Conservation (phyloP, 768 basidiomycete species). For the Trametes maxima region DNA sequence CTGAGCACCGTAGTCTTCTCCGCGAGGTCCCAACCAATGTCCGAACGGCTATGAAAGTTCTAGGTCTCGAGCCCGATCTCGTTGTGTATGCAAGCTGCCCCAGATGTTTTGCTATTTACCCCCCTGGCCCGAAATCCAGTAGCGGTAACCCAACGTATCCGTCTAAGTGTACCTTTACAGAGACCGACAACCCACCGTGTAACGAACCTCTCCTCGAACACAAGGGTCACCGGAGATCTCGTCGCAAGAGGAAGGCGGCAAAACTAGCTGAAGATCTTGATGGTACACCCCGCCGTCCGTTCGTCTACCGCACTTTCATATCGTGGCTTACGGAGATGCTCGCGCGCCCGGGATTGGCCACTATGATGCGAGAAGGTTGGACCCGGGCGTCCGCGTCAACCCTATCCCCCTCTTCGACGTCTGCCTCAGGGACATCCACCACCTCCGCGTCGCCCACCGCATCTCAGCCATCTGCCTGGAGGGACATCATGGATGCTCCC, state of each 20-base stretch:
- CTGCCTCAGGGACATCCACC: too few relatives aligned
- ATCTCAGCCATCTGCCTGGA: not conserved
- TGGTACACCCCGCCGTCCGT: not conserved
- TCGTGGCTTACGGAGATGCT: constrained; percentile 22
- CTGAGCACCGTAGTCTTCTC: not conserved
- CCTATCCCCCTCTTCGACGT: too few relatives aligned
- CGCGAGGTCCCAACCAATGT: constrained; percentile 3
- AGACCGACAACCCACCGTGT: constrained; percentile 4
- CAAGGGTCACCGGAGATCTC: not conserved
- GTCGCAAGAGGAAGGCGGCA: not conserved
- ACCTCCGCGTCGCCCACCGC: too few relatives aligned
- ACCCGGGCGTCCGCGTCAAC: too few relatives aligned
- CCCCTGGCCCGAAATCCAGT: not conserved
- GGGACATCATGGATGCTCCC: constrained; percentile 19
- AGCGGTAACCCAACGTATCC: constrained; percentile 6
- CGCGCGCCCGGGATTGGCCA: constrained; percentile 16
- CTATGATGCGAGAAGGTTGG: not conserved
- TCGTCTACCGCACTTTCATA: constrained; percentile 7
- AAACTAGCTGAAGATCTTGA: too few relatives aligned
- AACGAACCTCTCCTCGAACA: not conserved
- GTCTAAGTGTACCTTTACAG: not conserved
- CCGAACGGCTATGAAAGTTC: not conserved
- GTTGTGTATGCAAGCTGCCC: constrained; percentile 11
- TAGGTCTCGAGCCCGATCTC: constrained; percentile 7
- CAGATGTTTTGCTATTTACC: constrained; percentile 13